Conservation (phyloP, 2,329 filamentous ascomycete genomes). For the Ascochyta clinopodiicola region DNA sequence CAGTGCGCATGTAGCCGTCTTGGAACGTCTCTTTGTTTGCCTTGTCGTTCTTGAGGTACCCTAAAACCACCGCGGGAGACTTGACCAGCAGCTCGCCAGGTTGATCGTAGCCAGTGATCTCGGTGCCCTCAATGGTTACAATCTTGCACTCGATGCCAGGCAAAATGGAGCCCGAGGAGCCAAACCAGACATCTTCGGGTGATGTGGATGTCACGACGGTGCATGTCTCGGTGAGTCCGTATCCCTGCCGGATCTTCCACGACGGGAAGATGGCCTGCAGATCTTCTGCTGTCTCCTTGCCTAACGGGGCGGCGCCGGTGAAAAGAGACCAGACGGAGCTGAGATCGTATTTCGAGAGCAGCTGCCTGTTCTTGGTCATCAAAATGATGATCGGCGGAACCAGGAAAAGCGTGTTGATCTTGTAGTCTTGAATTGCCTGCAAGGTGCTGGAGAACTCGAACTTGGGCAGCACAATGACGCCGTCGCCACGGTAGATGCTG, state of each 20-base stretch:
- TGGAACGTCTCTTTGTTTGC: slow-evolving; percentile 83
- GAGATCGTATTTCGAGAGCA: slow-evolving; percentile 72
- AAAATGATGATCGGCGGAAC: slow-evolving; percentile 84
- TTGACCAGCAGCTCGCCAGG: slow-evolving; percentile 84
- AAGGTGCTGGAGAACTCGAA: slow-evolving; percentile 76
- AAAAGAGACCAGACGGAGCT: slow-evolving; percentile 70
- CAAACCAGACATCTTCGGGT: slow-evolving; percentile 70
- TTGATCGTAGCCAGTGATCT: slow-evolving; percentile 73
- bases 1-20: slow-evolving; percentile 80
- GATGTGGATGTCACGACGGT: slow-evolving; percentile 71
- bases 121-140: slow-evolving; percentile 70
- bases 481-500: slow-evolving; percentile 73
- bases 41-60: slow-evolving; percentile 85
- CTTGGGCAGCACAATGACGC: slow-evolving; percentile 73
- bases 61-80: slow-evolving; percentile 72
- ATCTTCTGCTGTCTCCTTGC: slow-evolving; percentile 73
- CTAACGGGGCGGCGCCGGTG: slow-evolving; percentile 79
- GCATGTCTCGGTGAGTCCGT: slow-evolving; percentile 79
- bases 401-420: slow-evolving; percentile 71
- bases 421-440: slow-evolving; percentile 69
- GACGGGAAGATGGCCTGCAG: slow-evolving; percentile 66
- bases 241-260: slow-evolving; percentile 74
- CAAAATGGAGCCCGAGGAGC: slow-evolving; percentile 74
- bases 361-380: slow-evolving; percentile 69
- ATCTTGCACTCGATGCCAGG: slow-evolving; percentile 71